Evolutionary conservation across 495 filamentous ascomycete species (phyloP).

Genomic region (Apiosordaria backusii): DNA sequence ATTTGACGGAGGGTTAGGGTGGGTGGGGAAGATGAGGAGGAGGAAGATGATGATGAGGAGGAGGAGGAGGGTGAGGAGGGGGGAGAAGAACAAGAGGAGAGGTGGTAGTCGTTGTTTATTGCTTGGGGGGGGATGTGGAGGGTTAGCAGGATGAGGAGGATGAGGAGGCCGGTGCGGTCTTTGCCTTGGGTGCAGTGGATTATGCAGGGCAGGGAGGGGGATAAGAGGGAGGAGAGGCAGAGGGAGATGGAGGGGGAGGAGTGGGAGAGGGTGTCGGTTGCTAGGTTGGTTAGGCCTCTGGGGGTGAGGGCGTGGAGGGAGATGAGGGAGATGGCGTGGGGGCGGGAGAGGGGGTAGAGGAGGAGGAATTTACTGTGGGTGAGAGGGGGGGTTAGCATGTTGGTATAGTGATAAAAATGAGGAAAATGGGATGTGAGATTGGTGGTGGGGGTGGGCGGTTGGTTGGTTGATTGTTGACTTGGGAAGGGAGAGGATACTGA

Average conservation of each 20-base stretch:
- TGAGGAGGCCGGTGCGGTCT: conserved; percentile 72
- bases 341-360: conserved; percentile 52
- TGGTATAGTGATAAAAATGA: not conserved
- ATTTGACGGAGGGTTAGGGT: conserved; percentile 38
- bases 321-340: conserved; percentile 63
- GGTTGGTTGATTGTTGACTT: not conserved
- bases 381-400: not conserved
- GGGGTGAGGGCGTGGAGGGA: conserved; percentile 64
- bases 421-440: not conserved
- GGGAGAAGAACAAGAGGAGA: conserved; percentile 54
- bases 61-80: conserved; percentile 40
- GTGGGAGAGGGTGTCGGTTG: conserved; percentile 59
- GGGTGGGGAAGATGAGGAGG: no score
- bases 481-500: conserved; percentile 52
- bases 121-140: conserved; percentile 53
- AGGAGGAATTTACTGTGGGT: conserved; percentile 54
- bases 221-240: not conserved
- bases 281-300: conserved; percentile 64
- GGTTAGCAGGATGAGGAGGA: conserved; percentile 61
- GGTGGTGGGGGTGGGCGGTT: not conserved
- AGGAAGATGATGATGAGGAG: conserved; percentile 57
- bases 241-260: conserved; percentile 58
- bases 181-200: conserved; percentile 89
- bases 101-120: conserved; percentile 62
- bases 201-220: conserved; percentile 29